phyloP scores from a whole-genome alignment of 78 protist species.

The Dictyostelium intermedium region DNA sequence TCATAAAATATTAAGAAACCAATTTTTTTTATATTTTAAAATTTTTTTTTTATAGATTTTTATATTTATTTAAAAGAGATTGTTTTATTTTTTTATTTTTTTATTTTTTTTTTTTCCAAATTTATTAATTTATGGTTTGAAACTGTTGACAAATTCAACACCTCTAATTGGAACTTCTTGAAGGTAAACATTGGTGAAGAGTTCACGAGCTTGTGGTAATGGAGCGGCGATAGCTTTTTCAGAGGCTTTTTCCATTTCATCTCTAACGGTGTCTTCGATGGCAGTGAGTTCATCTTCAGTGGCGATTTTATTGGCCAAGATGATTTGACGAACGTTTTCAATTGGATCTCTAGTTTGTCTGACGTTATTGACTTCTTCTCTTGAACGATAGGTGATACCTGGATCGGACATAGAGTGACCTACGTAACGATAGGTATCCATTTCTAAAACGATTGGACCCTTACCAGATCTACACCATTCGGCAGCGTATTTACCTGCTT shows the following conservation, averaged over 20 bases:
- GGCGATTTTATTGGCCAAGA: conserved; percentile 70
- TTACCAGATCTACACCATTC: conserved; percentile 70
- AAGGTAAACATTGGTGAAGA: conserved; percentile 75
- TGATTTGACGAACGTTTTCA: conserved; percentile 16
- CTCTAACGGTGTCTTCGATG: conserved; percentile 23
- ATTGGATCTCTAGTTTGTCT: conserved; percentile 88
- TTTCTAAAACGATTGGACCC: conserved; percentile 93
- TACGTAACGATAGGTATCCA: conserved; percentile 97
- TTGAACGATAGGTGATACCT: conserved; percentile 93
- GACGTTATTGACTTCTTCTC: conserved; percentile 89
- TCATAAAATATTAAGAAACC: no score
- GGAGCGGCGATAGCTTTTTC: conserved; percentile 83
- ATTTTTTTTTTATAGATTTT: neutral
- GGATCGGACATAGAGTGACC: conserved; percentile 99
- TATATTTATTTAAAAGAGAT: neutral
- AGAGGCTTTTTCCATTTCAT: conserved; percentile 88
- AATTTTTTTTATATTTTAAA: neutral
- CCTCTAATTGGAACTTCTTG: conserved; percentile 72
- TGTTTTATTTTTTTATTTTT: neutral
- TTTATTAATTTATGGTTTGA: conserved; percentile 25
- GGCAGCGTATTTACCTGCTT: conserved; percentile 87
- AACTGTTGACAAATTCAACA: conserved; percentile 25
- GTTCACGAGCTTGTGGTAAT: conserved; percentile 51
- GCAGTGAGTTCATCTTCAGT: conserved; percentile 91
- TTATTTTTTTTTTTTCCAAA: neutral